Percentiles rank a stretch among this genome's conserved stretches.
These are phyloP conservation scores for Bifiguratus adelaidae DNA, from an alignment of 192 early-diverging fungal genomes.

Conservation along the genomic window DNA sequence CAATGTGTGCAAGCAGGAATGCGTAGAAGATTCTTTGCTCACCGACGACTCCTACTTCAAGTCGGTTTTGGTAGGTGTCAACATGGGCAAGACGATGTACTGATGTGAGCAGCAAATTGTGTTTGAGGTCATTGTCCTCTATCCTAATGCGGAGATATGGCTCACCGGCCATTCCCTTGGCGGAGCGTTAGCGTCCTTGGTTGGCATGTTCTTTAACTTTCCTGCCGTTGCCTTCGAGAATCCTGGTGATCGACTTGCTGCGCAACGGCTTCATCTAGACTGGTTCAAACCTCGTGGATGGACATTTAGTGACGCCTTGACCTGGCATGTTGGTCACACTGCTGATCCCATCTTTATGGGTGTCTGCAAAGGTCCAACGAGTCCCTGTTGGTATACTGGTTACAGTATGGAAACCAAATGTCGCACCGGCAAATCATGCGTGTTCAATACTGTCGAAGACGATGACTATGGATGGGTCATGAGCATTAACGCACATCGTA, in stretches of 20 bases:
- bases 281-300: constrained; percentile 26
- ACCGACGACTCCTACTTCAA: constrained; percentile 27
- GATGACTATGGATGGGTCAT: constrained; percentile 41
- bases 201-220: constrained; percentile 78
- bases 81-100: constrained; percentile 5
- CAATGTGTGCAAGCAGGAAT: constrained; percentile 45
- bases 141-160: constrained; percentile 64
- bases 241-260: constrained; percentile 73
- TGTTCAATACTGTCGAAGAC: constrained; percentile 53
- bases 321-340: constrained; percentile 88
- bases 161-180: constrained; percentile 80
- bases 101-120: constrained; percentile 47
- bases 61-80: neutral
- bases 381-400: constrained; percentile 56
- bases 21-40: constrained; percentile 43
- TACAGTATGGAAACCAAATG: constrained; percentile 82
- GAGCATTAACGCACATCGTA: constrained; percentile 68
- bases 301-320: constrained; percentile 46
- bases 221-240: constrained; percentile 80
- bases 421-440: constrained; percentile 63
- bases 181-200: constrained; percentile 53
- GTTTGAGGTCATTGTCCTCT: constrained; percentile 48
- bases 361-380: constrained; percentile 47
- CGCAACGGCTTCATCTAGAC: constrained; percentile 69
- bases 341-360: constrained; percentile 90